Base-by-base conservation (phyloP, 2,329 filamentous ascomycete genomes). In the Fusarium pseudonygamai region DNA sequence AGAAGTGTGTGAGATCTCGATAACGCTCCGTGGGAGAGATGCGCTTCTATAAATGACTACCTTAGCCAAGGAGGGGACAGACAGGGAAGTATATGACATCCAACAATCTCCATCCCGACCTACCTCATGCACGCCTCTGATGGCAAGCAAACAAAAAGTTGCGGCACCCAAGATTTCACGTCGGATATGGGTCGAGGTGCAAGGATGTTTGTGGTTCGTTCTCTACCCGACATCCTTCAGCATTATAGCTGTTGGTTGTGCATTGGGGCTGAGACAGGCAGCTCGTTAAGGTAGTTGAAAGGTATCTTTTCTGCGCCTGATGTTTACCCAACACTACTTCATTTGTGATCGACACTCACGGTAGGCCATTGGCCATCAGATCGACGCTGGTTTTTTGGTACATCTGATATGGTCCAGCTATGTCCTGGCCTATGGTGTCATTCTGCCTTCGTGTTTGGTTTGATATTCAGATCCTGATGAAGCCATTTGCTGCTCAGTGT, bases 211-310 rank as follows among this genome's bases (percentile, higher is more conserved):
- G 57, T 66, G 64, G 69, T 67, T 67, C 67, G 75, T 57, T 47
- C 64, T 67, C 62, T 61, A 59, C 47, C 72, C 61, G 69, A 62
- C 68, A 77, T 78, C 73, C 64, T 67, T 71, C 65, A 36, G 16
- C 32, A 71, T 60, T 55, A 42, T 28, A 57, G 73, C 75, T 71
- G 77, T 81, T 80, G 80, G 79, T 64, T 76, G 73, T 77, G 75
- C 78, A 80, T 79, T 78, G 70, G 65, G 74, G 77, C 76, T 81
- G 78, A 81, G 79, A 81, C 79, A 80, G 60, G 62, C 66, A 74
- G 43, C 53, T 47, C 57, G 43, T 60, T 49, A 24, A 34, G 47
- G 30, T 24, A 36, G 47, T 42, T 56, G 57, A 24, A 40, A 30
- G 24, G 37, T 32, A 56, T 62, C 57, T 65, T 42, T 39, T 30